A percentile compares a stretch with the other conserved stretches of the same genome.
These are phyloP conservation scores for Trichoderma pleuroti DNA, from an alignment of 2,329 filamentous ascomycete genomes.

Conservation along the genomic window DNA sequence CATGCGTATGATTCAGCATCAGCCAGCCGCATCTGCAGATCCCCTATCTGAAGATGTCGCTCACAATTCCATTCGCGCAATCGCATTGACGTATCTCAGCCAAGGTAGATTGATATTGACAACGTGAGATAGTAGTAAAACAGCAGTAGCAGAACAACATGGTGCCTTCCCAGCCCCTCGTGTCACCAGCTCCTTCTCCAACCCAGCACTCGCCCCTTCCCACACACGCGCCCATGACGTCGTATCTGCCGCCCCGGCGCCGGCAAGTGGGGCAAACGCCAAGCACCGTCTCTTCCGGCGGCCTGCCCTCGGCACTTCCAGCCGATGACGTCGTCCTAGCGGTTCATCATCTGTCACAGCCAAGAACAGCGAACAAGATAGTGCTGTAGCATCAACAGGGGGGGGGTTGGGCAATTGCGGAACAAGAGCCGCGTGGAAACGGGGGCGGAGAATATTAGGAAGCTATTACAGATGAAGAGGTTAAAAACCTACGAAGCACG, in stretches of 20 bases:
- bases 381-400: background rate
- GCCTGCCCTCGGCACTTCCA: slow-evolving; percentile 9
- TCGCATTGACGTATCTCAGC: background rate
- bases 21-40: background rate
- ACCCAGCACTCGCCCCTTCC: background rate
- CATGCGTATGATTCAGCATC: slow-evolving; percentile 3
- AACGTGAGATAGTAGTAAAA: background rate
- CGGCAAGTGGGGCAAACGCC: slow-evolving; percentile 13
- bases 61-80: background rate
- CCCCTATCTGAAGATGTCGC: background rate
- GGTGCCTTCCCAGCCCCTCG: background rate
- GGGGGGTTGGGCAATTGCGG: background rate
- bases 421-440: background rate
- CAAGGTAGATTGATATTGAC: background rate
- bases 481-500: background rate
- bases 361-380: background rate
- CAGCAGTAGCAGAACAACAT: background rate
- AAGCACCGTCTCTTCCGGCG: slow-evolving; percentile 13
- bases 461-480: background rate
- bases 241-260: slow-evolving; percentile 5
- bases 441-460: background rate
- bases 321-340: slow-evolving; percentile 9
- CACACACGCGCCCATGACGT: slow-evolving; percentile 10
- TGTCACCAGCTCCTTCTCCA: background rate
- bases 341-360: background rate